Conservation (phyloP, 2,329 filamentous ascomycete genomes). For the Curvularia eragrostidis region DNA sequence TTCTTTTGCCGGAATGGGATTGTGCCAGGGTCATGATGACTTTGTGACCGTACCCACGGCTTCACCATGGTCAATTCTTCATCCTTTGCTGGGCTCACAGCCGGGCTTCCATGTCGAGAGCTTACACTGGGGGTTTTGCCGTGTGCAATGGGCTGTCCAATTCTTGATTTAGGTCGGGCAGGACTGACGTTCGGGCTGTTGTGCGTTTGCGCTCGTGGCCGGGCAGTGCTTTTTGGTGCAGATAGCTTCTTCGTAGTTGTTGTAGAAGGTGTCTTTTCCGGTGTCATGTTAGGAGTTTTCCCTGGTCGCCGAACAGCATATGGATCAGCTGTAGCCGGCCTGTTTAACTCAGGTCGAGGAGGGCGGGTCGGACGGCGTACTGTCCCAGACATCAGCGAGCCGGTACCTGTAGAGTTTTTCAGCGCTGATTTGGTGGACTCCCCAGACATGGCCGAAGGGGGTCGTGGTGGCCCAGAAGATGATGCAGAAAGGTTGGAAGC, state of each 20-base stretch:
- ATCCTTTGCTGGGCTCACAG: slow-evolving; percentile 47
- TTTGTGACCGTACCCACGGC: slow-evolving; percentile 50
- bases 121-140: slow-evolving; percentile 40
- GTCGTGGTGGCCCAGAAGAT: slow-evolving; percentile 40
- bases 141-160: slow-evolving; percentile 37
- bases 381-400: slow-evolving; percentile 64
- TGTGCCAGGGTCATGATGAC: slow-evolving; percentile 37
- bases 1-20: slow-evolving; percentile 49
- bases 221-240: slow-evolving; percentile 38
- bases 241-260: slow-evolving; percentile 48
- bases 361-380: slow-evolving; percentile 58
- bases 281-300: slow-evolving; percentile 57
- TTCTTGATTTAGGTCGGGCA: slow-evolving; percentile 46
- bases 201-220: slow-evolving; percentile 44
- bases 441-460: slow-evolving; percentile 48
- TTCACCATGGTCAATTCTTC: slow-evolving; percentile 58
- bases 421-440: slow-evolving; percentile 43
- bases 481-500: slow-evolving; percentile 39
- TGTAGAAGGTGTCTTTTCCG: slow-evolving; percentile 53
- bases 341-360: slow-evolving; percentile 53
- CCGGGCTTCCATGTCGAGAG: slow-evolving; percentile 43
- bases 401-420: slow-evolving; percentile 43
- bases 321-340: slow-evolving; percentile 63
- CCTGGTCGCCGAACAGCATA: slow-evolving; percentile 52
- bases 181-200: slow-evolving; percentile 47